Conservation (phyloP, 805 yeast species). For the Starmerella vaccinii region DNA sequence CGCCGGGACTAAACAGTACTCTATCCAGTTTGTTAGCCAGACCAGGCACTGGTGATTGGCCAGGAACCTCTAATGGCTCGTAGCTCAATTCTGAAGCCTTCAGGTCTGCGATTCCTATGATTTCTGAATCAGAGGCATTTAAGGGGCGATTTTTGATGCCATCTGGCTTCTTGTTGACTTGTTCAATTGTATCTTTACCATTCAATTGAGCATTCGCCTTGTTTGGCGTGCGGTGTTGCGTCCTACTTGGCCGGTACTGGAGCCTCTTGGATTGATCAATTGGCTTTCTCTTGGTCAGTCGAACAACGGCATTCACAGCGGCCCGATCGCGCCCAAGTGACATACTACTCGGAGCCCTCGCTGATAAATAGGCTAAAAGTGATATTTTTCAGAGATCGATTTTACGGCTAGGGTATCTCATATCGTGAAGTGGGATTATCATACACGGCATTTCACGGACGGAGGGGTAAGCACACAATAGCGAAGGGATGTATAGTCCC, state of each 20-base stretch:
- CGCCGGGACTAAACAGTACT: slow-evolving; percentile 69
- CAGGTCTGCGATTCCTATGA: slow-evolving; percentile 3
- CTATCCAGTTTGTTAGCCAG: slow-evolving; percentile 59
- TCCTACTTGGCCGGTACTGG: background rate
- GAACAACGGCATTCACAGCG: slow-evolving; percentile 3
- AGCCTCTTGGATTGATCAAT: background rate
- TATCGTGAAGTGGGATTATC: background rate
- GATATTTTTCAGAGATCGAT: too few species aligned
- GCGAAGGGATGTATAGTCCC: background rate
- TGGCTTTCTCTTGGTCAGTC: slow-evolving; percentile 5
- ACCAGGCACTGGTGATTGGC: slow-evolving; percentile 38
- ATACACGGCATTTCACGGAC: too few species aligned
- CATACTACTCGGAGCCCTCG: too few species aligned
- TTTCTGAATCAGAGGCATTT: too few species aligned
- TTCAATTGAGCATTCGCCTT: too few species aligned
- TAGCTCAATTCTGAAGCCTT: slow-evolving; percentile 8
- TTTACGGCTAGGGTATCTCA: too few species aligned
- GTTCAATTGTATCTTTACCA: too few species aligned
- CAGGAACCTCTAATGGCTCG: slow-evolving; percentile 20
- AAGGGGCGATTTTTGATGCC: too few species aligned
- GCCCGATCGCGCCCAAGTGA: slow-evolving; percentile 2
- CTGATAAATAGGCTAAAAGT: background rate
- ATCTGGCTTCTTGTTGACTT: too few species aligned
- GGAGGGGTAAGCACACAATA: too few species aligned
- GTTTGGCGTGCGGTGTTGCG: background rate